These are phyloP conservation scores for Xylaria arbuscula DNA, from an alignment of 2,329 filamentous ascomycete genomes.

Conservation along the genomic window DNA sequence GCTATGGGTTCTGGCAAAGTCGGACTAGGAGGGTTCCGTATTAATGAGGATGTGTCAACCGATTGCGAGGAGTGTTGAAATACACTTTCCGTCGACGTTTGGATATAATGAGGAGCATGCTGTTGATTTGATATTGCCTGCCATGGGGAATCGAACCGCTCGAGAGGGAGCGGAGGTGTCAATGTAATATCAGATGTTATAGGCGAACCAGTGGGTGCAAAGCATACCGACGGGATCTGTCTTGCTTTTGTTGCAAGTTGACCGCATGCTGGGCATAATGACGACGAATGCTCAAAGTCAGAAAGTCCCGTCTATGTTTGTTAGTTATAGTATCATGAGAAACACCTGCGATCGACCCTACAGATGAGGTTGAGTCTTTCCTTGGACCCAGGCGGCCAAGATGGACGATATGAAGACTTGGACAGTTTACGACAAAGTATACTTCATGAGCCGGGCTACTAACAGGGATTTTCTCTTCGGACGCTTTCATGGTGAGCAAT, in stretches of 20 bases:
- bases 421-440: conserved; percentile 21
- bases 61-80: conserved; percentile 6
- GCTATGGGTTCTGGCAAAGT: conserved; percentile 17
- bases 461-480: conserved; percentile 23
- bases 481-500: conserved; percentile 14
- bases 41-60: conserved; percentile 11
- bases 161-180: conserved; percentile 18
- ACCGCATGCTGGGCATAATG: conserved; percentile 38
- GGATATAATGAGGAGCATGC: background rate
- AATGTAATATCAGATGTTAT: conserved; percentile 11
- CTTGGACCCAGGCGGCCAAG: conserved; percentile 3
- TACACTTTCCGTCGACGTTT: conserved; percentile 2
- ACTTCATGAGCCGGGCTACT: conserved; percentile 2
- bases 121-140: conserved; percentile 10
- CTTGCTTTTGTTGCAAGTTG: conserved; percentile 34
- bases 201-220: conserved; percentile 14
- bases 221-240: conserved; percentile 23
- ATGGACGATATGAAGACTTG: conserved; percentile 17
- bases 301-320: conserved; percentile 15
- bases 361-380: conserved; percentile 9
- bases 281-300: conserved; percentile 40
- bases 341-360: background rate
- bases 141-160: background rate
- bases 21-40: conserved; percentile 18
- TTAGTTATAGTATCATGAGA: background rate